Evolutionary conservation across 1,139 yeast species (phyloP).

Genomic region (Hanseniaspora sp.): DNA sequence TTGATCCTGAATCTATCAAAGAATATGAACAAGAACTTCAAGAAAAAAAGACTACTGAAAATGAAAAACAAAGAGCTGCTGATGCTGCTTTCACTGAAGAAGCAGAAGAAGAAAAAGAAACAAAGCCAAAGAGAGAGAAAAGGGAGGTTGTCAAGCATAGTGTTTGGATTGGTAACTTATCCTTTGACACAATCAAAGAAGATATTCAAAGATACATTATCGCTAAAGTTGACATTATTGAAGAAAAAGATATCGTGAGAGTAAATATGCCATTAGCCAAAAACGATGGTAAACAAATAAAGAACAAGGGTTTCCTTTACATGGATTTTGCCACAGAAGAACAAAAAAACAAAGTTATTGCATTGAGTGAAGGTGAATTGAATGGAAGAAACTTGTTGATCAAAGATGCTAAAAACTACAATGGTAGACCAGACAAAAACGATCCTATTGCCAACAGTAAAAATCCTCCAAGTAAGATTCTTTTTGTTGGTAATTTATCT

Average conservation of each 20-base stretch:
- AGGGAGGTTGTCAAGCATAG: slow-evolving; percentile 44
- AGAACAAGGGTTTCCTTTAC: slow-evolving; percentile 72
- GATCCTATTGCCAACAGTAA: slow-evolving; percentile 39
- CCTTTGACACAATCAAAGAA: slow-evolving; percentile 73
- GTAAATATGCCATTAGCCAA: slow-evolving; percentile 57
- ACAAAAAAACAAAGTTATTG: slow-evolving; percentile 55
- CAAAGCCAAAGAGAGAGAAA: slow-evolving; percentile 23
- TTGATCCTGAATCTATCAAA: slow-evolving; percentile 31
- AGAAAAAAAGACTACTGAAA: slow-evolving; percentile 20
- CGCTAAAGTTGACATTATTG: slow-evolving; percentile 42
- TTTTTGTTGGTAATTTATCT: slow-evolving; percentile 86
- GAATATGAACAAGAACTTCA: slow-evolving; percentile 29
- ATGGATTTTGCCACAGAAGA: slow-evolving; percentile 61
- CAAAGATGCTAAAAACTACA: slow-evolving; percentile 68
- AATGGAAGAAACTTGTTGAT: slow-evolving; percentile 81
- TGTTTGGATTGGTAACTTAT: slow-evolving; percentile 89
- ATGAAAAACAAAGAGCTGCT: slow-evolving; percentile 19
- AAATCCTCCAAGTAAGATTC: slow-evolving; percentile 78
- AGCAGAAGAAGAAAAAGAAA: slow-evolving; percentile 31
- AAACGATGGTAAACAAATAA: slow-evolving; percentile 42
- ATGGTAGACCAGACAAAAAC: slow-evolving; percentile 72
- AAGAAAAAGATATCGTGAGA: slow-evolving; percentile 43
- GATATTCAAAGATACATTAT: slow-evolving; percentile 57
- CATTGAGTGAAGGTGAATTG: slow-evolving; percentile 56
- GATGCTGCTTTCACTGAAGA: slow-evolving; percentile 21